These are phyloP conservation scores for Gomphus sp. DNA, from an alignment of 1,284 basidiomycete genomes.

Conservation along the genomic window DNA sequence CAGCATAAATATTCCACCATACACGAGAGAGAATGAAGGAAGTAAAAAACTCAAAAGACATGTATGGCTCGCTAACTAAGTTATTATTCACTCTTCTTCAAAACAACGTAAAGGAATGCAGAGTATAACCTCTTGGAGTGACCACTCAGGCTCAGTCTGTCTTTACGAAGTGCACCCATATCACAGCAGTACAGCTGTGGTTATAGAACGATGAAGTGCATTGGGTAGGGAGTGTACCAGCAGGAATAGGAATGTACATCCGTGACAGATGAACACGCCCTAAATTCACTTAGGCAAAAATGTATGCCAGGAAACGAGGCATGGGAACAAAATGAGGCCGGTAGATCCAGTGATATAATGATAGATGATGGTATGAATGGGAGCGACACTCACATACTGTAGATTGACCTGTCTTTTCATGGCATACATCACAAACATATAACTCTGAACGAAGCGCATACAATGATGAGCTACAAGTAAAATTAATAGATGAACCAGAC, in stretches of 20 bases:
- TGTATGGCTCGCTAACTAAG: constrained; percentile 6
- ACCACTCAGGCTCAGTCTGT: neutral
- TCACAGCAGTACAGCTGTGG: neutral
- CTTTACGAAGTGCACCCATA: neutral
- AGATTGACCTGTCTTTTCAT: constrained; percentile 50
- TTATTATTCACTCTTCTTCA: neutral
- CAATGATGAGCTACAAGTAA: constrained; percentile 12
- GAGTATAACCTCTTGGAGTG: constrained; percentile 7
- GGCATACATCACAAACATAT: constrained; percentile 64
- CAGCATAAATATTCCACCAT: neutral
- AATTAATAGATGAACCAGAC: constrained; percentile 22
- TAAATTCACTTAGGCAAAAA: neutral
- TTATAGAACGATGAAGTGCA: constrained; percentile 3
- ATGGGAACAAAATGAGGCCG: neutral
- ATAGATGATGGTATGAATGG: neutral
- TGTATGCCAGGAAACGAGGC: neutral
- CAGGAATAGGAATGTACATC: neutral
- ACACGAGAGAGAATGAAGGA: neutral
- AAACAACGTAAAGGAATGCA: constrained; percentile 7
- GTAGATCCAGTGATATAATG: neutral
- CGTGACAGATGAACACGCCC: neutral
- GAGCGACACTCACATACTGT: constrained; percentile 66
- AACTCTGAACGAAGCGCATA: constrained; percentile 33
- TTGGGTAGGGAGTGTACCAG: constrained; percentile 1
- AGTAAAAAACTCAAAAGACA: neutral